A percentile compares a stretch with the other conserved stretches of the same genome.
Conservation (phyloP, 2,329 filamentous ascomycete species). For the Alternaria metachromatica region DNA sequence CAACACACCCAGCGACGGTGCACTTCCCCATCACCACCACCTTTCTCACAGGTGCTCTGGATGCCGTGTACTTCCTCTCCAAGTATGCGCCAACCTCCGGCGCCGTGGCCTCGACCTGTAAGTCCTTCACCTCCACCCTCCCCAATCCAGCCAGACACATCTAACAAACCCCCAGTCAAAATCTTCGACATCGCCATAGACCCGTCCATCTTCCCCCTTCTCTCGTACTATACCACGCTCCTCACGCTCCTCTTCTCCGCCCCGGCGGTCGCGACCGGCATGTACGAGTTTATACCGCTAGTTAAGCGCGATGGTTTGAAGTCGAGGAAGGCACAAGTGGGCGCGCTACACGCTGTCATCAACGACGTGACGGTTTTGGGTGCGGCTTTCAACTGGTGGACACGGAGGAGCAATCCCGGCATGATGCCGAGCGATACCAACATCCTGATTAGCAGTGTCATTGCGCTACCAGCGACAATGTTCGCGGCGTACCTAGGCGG, state of each 20-base stretch:
- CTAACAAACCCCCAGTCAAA: slow-evolving; percentile 27
- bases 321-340: slow-evolving; percentile 51
- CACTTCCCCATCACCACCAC: slow-evolving; percentile 58
- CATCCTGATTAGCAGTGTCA: slow-evolving; percentile 45
- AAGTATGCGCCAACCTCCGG: slow-evolving; percentile 43
- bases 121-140: not conserved
- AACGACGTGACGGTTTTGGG: slow-evolving; percentile 52
- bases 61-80: slow-evolving; percentile 47
- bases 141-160: not conserved
- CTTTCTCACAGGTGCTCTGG: slow-evolving; percentile 51
- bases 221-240: slow-evolving; percentile 55
- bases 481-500: slow-evolving; percentile 55
- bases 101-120: slow-evolving; percentile 38
- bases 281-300: slow-evolving; percentile 49
- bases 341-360: slow-evolving; percentile 51
- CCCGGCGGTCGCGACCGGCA: slow-evolving; percentile 43
- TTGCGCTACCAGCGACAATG: slow-evolving; percentile 45
- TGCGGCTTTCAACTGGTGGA: slow-evolving; percentile 54
- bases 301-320: slow-evolving; percentile 53
- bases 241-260: slow-evolving; percentile 46
- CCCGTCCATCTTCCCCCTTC: slow-evolving; percentile 45
- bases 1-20: slow-evolving; percentile 55
- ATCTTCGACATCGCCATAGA: slow-evolving; percentile 33
- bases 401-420: slow-evolving; percentile 37
- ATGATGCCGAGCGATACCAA: slow-evolving; percentile 49